phyloP scores from a whole-genome alignment of 805 yeast genomes.

The Danielia reshetovae region DNA sequence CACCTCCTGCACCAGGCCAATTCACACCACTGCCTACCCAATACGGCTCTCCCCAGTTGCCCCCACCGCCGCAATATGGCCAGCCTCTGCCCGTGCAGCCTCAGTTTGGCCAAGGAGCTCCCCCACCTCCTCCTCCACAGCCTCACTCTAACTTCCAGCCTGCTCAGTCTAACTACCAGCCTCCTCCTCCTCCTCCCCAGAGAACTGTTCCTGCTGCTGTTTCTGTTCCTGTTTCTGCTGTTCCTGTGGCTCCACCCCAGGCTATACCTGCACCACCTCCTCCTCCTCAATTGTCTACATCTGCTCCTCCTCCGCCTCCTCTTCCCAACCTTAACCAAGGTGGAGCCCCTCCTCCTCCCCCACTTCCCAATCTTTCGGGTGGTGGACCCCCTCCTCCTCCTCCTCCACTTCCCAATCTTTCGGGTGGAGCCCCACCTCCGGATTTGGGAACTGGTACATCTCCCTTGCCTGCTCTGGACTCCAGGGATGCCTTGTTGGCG shows the following conservation, averaged over 20 bases:
- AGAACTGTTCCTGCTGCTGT: slow-evolving; percentile 10
- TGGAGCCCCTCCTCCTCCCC: slow-evolving; percentile 27
- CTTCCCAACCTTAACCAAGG: slow-evolving; percentile 15
- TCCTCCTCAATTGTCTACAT: slow-evolving; percentile 34
- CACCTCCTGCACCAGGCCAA: background rate
- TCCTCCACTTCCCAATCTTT: slow-evolving; percentile 10
- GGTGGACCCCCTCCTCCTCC: slow-evolving; percentile 27
- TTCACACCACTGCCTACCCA: background rate
- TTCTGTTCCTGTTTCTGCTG: slow-evolving; percentile 14
- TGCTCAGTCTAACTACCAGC: slow-evolving; percentile 6
- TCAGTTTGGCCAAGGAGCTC: background rate
- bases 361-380: slow-evolving; percentile 9
- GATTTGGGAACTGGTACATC: slow-evolving; percentile 6
- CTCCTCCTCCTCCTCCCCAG: slow-evolving; percentile 10
- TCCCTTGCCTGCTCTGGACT: slow-evolving; percentile 39
- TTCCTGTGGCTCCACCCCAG: slow-evolving; percentile 17
- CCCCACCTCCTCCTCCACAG: background rate
- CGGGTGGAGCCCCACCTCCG: background rate
- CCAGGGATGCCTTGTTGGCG: slow-evolving; percentile 78
- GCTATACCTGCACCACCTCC: slow-evolving; percentile 18
- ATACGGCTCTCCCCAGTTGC: too few relatives aligned
- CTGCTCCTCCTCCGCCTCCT: slow-evolving; percentile 14
- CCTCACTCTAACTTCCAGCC: slow-evolving; percentile 5
- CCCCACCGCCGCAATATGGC: slow-evolving; percentile 4
- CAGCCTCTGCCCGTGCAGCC: background rate